Base-by-base conservation (phyloP, 129 eudicot genomes). In the Chrysanthemum lavandulifolium region DNA sequence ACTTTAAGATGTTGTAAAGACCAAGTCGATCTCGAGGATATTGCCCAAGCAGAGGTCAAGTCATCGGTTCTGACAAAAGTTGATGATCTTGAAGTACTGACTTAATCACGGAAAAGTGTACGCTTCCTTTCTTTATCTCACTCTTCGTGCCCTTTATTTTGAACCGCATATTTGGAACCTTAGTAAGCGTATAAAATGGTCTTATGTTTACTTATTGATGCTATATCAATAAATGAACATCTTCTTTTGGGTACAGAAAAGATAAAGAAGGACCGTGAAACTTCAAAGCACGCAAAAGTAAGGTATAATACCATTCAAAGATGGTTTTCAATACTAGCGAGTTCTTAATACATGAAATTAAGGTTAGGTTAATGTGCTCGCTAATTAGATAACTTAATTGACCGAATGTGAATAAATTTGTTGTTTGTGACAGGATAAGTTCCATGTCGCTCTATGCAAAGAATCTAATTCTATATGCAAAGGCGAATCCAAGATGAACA, bases 1-100 rank as follows among this genome's bases (percentile, higher is more conserved):
- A 83, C 78, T 79, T 74, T 3, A 40, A 40, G 48, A 59, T 80
- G 81, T 69, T 36, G 21, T 79, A 60, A 40, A 90, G 99, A 77
- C 81, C 78, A 88, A 82, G 86, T 67, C 69, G 88, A 86, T 64
- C 83, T 86, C 10, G 81, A 86, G 76, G 89, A 87, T 52, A 82
- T 88, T 57, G 82, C 84, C 53, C 76, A 65, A 73, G 84, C 82
- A 29, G 96, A 90, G 78, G 84, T 49, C 86, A 85, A 79, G 82
- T 84, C 51, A 64, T 25, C 52, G 77, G 71, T 65, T 80, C 88
- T 80, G 63, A 87, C 88, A 53, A 86, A 82, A 68, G 82, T 87
- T 40, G 91, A 84, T 80, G 93, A 88, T 76, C 86, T 84, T 23
- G 84, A 79, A 71, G n/a, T 68, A 58, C 85, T 83, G 68, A n/a